Evolutionary conservation across 179 eudicot species (phyloP).

Genomic region (Carnegiea gigantea): DNA sequence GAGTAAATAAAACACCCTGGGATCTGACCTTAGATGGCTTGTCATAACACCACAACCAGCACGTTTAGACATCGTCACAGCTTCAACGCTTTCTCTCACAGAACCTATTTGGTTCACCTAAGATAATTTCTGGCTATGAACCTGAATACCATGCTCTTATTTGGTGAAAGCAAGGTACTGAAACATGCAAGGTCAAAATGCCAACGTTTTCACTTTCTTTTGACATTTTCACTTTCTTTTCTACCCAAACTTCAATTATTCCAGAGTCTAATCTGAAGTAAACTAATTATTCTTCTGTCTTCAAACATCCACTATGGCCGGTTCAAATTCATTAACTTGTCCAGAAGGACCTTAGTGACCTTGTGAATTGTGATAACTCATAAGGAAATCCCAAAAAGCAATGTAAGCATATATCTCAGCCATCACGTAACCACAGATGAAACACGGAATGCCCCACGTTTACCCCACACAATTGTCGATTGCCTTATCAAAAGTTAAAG

Average conservation of each 20-base stretch:
- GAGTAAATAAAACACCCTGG: background rate
- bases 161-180: background rate
- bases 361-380: no score
- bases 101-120: slow-evolving; percentile 95
- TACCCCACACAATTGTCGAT: no score
- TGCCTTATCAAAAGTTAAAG: background rate
- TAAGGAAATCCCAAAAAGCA: no score
- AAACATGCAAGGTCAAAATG: background rate
- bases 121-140: background rate
- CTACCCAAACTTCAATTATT: no score
- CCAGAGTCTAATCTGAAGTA: no score
- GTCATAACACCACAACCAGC: slow-evolving; percentile 99
- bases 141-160: background rate
- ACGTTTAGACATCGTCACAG: slow-evolving; percentile 88
- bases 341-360: no score
- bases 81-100: slow-evolving; percentile 95
- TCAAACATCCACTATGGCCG: no score
- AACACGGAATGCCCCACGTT: no score
- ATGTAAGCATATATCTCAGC: no score
- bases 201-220: background rate
- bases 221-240: background rate
- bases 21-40: slow-evolving; percentile 81
- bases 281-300: no score
- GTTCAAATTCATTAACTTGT: no score
- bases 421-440: no score